phyloP scores from a whole-genome alignment of 1,284 basidiomycete genomes.

The Trametes hirsuta region DNA sequence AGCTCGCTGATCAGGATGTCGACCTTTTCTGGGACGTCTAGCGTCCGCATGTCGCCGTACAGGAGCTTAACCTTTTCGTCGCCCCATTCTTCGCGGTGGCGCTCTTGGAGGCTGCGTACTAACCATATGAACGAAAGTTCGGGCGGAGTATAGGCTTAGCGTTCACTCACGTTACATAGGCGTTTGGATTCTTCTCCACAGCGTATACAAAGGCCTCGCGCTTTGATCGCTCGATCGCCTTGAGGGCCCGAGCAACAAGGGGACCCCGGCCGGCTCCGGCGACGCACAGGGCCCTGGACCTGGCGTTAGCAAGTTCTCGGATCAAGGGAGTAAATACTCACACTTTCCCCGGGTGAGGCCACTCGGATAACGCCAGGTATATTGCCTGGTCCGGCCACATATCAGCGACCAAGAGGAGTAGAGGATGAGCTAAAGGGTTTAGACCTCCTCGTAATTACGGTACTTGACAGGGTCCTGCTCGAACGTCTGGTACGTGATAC shows the following conservation, averaged over 20 bases:
- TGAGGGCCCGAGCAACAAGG: constrained; percentile 85
- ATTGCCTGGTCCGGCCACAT: constrained; percentile 60
- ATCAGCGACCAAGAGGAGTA: constrained; percentile 2
- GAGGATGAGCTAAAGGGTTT: background rate
- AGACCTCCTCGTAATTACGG: constrained; percentile 89
- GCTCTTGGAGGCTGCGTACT: constrained; percentile 72
- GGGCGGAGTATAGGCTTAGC: background rate
- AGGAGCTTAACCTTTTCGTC: constrained; percentile 73
- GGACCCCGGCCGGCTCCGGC: constrained; percentile 97
- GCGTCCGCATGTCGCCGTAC: constrained; percentile 92
- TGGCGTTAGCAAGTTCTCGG: constrained; percentile 8
- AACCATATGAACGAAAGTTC: constrained; percentile 20
- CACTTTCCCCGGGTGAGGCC: constrained; percentile 61
- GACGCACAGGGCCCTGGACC: constrained; percentile 77
- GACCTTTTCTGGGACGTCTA: constrained; percentile 81
- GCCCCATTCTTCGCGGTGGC: constrained; percentile 84
- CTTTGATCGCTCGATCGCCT: constrained; percentile 75
- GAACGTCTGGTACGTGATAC: constrained; percentile 95
- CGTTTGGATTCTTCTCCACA: constrained; percentile 96
- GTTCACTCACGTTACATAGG: constrained; percentile 82
- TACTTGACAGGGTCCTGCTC: constrained; percentile 99
- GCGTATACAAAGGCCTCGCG: constrained; percentile 79
- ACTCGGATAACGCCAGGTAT: constrained; percentile 78
- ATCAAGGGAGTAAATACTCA: constrained; percentile 38
- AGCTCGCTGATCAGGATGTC: constrained; percentile 97